Base-by-base conservation (phyloP, 164 flowering plant species). In the Santalum album region DNA sequence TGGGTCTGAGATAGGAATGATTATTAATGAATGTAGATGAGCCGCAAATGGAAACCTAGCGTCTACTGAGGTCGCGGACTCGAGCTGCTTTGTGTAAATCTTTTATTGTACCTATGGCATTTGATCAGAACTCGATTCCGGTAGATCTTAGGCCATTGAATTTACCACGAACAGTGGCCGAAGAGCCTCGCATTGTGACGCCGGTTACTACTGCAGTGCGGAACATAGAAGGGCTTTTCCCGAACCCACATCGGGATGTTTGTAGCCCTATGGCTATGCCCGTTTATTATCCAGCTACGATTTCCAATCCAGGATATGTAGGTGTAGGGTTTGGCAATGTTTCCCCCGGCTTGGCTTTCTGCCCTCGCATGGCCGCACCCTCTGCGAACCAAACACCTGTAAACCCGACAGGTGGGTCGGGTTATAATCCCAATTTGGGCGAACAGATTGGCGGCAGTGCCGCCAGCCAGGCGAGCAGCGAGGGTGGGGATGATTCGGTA, bases 81-180 rank as follows among this genome's bases (percentile, higher is more conserved):
- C n/a, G 16, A 9, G n/a, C 6, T n/a, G 20, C 32, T 20, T 46
- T 56, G 25, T 17, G 20, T 20, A 11, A 10, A 7, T 1, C 14
- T 20, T 35, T 2, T 25, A 16, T 29, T 36, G 35, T 40, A 56
- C 62, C 35, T 32, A 79, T 88, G 95, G 86, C 89, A 19, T 74
- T 71, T 53, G 91, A 84, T 72, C 86, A 76, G 49, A 88, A 62
- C 56, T 63, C 74, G 9, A 52, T 77, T 14, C 75, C 83, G 2
- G 77, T 69, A 42, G 80, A 81, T 66, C 74, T 82, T 59, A 69
- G 92, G 26, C 90, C 91, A 0, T 46, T 83, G 59, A 81, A 81
- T 58, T 32, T 81, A 45, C 69, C 69, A 43, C 64, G 80, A 51
- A 72, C 64, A 7, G 53, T 68, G 32, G 61, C 51, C 14, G 92